Percentiles rank a stretch among this genome's conserved stretches.
These are phyloP conservation scores for Cladobotryum protrusum DNA, from an alignment of 2,329 filamentous ascomycete genomes.

Conservation along the genomic window DNA sequence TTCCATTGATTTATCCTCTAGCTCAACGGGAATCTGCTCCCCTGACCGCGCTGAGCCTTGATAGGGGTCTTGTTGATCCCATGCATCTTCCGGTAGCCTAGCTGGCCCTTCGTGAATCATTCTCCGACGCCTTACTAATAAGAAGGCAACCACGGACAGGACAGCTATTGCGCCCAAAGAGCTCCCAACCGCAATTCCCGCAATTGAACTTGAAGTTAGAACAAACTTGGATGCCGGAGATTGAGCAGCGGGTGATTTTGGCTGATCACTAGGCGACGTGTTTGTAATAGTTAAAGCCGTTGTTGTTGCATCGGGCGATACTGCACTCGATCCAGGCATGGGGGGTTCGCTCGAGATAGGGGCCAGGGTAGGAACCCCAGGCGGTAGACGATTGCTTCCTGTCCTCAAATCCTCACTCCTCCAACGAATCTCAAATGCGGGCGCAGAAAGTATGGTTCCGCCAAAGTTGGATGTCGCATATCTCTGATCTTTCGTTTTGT, in stretches of 20 bases:
- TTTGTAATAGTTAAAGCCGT: not conserved
- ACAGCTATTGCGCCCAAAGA: constrained; percentile 6
- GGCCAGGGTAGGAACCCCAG: not conserved
- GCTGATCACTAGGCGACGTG: not conserved
- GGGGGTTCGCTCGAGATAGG: not conserved
- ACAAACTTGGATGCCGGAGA: not conserved
- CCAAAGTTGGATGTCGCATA: constrained; percentile 18
- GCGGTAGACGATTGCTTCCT: not conserved
- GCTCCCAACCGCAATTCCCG: constrained; percentile 14
- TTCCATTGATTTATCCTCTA: constrained; percentile 11
- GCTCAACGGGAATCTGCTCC: constrained; percentile 5
- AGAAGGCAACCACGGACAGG: not conserved
- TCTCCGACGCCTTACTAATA: constrained; percentile 2
- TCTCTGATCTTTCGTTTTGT: constrained; percentile 14
- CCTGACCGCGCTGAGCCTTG: not conserved
- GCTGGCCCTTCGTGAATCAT: not conserved
- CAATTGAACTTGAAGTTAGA: constrained; percentile 10
- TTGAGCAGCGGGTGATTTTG: not conserved
- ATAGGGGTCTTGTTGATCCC: constrained; percentile 1
- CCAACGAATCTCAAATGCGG: constrained; percentile 27
- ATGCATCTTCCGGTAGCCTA: constrained; percentile 8
- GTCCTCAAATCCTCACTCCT: constrained; percentile 14
- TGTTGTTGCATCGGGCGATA: not conserved
- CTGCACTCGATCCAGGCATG: not conserved
- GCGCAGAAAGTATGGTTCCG: constrained; percentile 19